Conservation (phyloP, 495 filamentous ascomycete species). For the Staphylotrichum tortipilum region DNA sequence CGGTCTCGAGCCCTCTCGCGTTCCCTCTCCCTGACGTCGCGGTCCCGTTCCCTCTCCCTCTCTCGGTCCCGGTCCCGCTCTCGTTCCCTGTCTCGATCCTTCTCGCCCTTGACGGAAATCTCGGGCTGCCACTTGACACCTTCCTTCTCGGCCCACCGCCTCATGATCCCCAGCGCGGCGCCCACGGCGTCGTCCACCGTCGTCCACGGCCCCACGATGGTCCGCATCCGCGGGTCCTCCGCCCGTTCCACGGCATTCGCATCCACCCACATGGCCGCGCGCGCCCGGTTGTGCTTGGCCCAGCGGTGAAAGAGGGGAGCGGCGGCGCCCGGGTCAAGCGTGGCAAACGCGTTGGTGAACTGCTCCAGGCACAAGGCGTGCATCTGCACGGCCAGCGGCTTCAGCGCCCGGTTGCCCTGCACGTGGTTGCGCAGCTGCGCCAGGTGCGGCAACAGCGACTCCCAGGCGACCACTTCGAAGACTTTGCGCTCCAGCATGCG, state of each 20-base stretch:
- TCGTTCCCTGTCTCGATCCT: constrained; percentile 11
- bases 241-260: constrained; percentile 13
- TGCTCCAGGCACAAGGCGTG: constrained; percentile 32
- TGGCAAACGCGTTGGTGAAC: constrained; percentile 19
- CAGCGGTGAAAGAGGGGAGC: constrained; percentile 9
- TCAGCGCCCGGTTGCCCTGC: constrained; percentile 16
- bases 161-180: constrained; percentile 20
- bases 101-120: constrained; percentile 8
- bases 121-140: constrained; percentile 22
- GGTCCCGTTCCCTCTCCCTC: neutral
- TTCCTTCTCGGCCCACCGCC: constrained; percentile 26
- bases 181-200: constrained; percentile 23
- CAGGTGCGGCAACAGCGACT: constrained; percentile 26
- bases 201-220: constrained; percentile 30
- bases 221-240: constrained; percentile 17
- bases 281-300: constrained; percentile 8
- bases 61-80: neutral
- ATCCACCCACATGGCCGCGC: constrained; percentile 22
- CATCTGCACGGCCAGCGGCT: constrained; percentile 25
- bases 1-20: constrained; percentile 8
- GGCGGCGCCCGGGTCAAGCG: constrained; percentile 16
- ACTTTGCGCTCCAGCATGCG: constrained; percentile 17
- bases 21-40: too few species aligned
- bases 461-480: constrained; percentile 19
- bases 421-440: constrained; percentile 21